Percentiles rank a stretch among this genome's conserved stretches.
These are phyloP conservation scores for Singerocomus inundabilis DNA, from an alignment of 1,284 basidiomycete genomes.

Conservation along the genomic window DNA sequence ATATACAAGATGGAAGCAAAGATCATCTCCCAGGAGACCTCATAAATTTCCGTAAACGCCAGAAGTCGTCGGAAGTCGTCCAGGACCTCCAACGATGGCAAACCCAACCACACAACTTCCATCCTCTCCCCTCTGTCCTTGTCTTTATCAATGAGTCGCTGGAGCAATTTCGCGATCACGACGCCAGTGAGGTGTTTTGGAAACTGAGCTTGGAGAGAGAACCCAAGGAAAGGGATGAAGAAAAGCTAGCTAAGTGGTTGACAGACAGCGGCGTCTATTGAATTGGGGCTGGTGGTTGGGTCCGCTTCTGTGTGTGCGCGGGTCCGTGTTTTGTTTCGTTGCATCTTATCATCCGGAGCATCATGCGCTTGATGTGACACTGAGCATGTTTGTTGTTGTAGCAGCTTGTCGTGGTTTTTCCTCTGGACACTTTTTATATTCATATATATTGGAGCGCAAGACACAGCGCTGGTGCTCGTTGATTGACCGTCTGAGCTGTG, in stretches of 20 bases:
- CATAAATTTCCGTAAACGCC: constrained; percentile 81
- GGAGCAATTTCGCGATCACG: constrained; percentile 43
- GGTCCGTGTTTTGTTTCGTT: neutral
- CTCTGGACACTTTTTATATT: constrained; percentile 10
- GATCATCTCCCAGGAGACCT: constrained; percentile 61
- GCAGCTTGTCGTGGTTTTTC: neutral
- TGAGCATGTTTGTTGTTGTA: neutral
- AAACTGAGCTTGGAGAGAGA: constrained; percentile 66
- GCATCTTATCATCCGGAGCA: neutral
- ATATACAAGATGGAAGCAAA: constrained; percentile 83
- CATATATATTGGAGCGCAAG: constrained; percentile 14
- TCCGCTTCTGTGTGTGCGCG: neutral
- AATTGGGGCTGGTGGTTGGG: neutral
- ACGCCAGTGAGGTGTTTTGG: constrained; percentile 55
- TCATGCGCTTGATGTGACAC: constrained; percentile 5
- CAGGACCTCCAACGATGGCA: constrained; percentile 82
- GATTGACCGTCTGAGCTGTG: neutral
- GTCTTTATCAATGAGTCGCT: constrained; percentile 60
- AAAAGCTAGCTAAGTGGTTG: constrained; percentile 62
- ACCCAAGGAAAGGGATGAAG: constrained; percentile 74
- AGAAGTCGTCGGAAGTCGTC: constrained; percentile 74
- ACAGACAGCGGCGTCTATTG: constrained; percentile 61
- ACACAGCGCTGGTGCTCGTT: neutral
- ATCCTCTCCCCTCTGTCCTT: constrained; percentile 54
- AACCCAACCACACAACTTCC: constrained; percentile 69